These are phyloP conservation scores for Dothidotthia symphoricarpi DNA, from an alignment of 2,329 filamentous ascomycete species.

Conservation along the genomic window DNA sequence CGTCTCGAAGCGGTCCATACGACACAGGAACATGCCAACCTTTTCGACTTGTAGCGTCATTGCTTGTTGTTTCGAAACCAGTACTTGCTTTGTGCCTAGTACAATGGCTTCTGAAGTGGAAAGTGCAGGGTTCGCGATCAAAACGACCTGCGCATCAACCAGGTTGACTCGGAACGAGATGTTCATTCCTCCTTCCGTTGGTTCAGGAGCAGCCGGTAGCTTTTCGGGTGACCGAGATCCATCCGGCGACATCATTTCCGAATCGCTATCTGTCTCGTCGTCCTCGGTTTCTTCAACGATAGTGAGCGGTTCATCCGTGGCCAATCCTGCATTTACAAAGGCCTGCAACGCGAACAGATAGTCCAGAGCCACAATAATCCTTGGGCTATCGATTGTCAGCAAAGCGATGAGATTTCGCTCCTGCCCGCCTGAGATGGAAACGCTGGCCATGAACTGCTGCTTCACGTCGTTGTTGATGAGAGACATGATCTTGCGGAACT, in stretches of 20 bases:
- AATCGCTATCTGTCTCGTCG: slow-evolving; percentile 42
- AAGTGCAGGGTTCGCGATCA: slow-evolving; percentile 91
- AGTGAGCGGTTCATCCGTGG: slow-evolving; percentile 55
- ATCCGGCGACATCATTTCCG: slow-evolving; percentile 38
- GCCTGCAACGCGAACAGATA: slow-evolving; percentile 88
- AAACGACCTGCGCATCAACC: slow-evolving; percentile 92
- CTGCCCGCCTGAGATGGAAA: slow-evolving; percentile 84
- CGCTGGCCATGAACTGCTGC: slow-evolving; percentile 96
- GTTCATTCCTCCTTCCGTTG: slow-evolving; percentile 57
- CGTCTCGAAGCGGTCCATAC: slow-evolving; percentile 96
- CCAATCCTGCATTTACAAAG: slow-evolving; percentile 71
- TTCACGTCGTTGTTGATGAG: slow-evolving; percentile 87
- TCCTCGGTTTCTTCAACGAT: slow-evolving; percentile 61
- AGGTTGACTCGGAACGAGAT: slow-evolving; percentile 89
- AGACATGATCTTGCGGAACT: slow-evolving; percentile 97
- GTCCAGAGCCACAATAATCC: slow-evolving; percentile 92
- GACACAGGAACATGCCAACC: slow-evolving; percentile 96
- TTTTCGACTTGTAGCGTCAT: slow-evolving; percentile 90
- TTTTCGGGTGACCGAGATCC: slow-evolving; percentile 23
- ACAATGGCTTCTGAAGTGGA: slow-evolving; percentile 94
- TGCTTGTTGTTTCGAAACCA: slow-evolving; percentile 90
- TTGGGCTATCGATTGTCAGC: slow-evolving; percentile 89
- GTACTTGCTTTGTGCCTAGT: slow-evolving; percentile 86
- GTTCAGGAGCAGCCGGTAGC: slow-evolving; percentile 21
- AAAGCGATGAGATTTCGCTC: slow-evolving; percentile 84